Conservation (phyloP, 164 flowering plant species). For the Amborella trichopoda region DNA sequence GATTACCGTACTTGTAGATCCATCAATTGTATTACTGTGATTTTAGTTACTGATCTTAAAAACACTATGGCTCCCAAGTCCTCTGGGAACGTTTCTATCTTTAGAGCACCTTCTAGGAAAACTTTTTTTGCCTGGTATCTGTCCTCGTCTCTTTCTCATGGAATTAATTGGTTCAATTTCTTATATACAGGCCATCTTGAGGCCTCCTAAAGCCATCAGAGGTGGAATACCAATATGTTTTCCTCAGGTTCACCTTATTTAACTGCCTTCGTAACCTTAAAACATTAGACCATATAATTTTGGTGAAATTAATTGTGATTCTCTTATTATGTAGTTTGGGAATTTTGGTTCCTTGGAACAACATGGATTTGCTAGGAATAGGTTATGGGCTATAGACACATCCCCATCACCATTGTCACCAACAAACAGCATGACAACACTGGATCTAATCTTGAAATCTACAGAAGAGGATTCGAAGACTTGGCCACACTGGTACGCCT, state of each 20-base stretch:
- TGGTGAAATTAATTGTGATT: neutral
- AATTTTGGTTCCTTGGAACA: constrained; percentile 56
- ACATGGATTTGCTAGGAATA: constrained; percentile 77
- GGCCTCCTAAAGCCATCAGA: constrained; percentile 60
- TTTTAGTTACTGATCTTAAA: too few relatives aligned
- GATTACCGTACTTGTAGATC: too few relatives aligned
- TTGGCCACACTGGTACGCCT: constrained; percentile 69
- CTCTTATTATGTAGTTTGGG: constrained; percentile 39
- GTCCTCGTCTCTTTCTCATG: too few relatives aligned
- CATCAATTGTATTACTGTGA: too few relatives aligned
- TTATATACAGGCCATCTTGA: constrained; percentile 55
- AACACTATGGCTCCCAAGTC: too few relatives aligned
- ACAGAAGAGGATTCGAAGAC: constrained; percentile 60
- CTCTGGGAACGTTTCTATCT: too few relatives aligned
- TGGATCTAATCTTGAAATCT: constrained; percentile 70
- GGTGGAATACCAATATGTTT: constrained; percentile 83
- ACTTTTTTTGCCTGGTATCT: too few relatives aligned
- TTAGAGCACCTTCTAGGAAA: too few relatives aligned
- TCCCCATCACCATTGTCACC: constrained; percentile 54
- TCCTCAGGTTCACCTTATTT: constrained; percentile 57
- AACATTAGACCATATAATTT: neutral
- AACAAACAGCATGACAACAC: constrained; percentile 38
- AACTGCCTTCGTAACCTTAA: neutral
- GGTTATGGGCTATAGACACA: constrained; percentile 51
- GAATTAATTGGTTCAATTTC: too few relatives aligned